Evolutionary conservation across 2,329 filamentous ascomycete species (phyloP).

Genomic region (Phyllosticta citribraziliensis): DNA sequence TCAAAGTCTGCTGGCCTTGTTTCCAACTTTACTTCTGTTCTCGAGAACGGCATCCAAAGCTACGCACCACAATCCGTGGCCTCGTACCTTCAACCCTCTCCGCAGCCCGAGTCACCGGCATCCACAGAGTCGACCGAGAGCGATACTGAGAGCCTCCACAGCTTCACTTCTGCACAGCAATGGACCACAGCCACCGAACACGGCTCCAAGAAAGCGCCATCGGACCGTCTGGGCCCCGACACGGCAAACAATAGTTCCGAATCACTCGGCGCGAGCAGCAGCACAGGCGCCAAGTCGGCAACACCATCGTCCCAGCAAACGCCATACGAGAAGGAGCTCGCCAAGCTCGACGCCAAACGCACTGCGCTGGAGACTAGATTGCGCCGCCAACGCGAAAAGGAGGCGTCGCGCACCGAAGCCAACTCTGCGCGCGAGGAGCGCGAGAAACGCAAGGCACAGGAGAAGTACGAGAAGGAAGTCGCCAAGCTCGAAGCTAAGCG

Average conservation of each 20-base stretch:
- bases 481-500: slow-evolving; percentile 60
- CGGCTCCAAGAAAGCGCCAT: neutral
- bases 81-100: slow-evolving; percentile 4
- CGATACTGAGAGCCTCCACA: slow-evolving; percentile 15
- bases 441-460: slow-evolving; percentile 36
- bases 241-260: slow-evolving; percentile 8
- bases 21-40: neutral
- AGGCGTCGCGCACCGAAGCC: slow-evolving; percentile 24
- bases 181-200: slow-evolving; percentile 26
- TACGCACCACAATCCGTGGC: slow-evolving; percentile 10
- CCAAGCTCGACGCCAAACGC: slow-evolving; percentile 52
- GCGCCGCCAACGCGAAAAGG: slow-evolving; percentile 45
- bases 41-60: slow-evolving; percentile 5
- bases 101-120: slow-evolving; percentile 15
- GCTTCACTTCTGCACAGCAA: slow-evolving; percentile 35
- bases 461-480: slow-evolving; percentile 33
- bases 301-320: slow-evolving; percentile 9
- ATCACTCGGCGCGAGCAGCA: slow-evolving; percentile 1
- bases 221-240: neutral
- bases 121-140: slow-evolving; percentile 18
- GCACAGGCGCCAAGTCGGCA: neutral
- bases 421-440: slow-evolving; percentile 48
- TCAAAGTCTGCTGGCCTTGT: slow-evolving; percentile 11
- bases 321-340: slow-evolving; percentile 52
- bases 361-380: slow-evolving; percentile 49